Base-by-base conservation (phyloP, 306 rosid genomes). In the Vachellia pachyceras region DNA sequence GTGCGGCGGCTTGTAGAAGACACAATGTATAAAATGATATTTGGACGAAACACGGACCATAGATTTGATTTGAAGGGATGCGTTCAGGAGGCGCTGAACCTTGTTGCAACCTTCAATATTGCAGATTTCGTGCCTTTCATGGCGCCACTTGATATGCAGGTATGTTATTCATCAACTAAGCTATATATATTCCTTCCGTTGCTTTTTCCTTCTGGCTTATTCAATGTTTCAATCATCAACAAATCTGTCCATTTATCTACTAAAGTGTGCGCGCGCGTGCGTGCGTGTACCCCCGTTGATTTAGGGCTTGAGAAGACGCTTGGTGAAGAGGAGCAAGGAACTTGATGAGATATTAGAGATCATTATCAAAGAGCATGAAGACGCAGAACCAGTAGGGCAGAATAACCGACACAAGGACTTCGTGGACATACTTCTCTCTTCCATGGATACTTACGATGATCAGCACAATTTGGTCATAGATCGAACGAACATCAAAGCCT, bases 401-500 rank as follows among this genome's bases (percentile, higher is more conserved):
- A 69, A 75, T 33, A 42, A 36, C 6, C 49, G 64, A 5, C 4
- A 44, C 0, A 80, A 80, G 68, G 83, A 85, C 72, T 77, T 85
- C 18, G 79, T 85, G 1, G 85, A 84, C 76, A 78, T 84, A 20
- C 50, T 84, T 17, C 84, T 84, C 22, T 74, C 79, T 8, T 39
- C 71, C 37, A 73, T 72, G 88, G 3, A 87, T 54, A 64, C 78
- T 86, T 10, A 14, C 77, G 76, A 87, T 64, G 85, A 82, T 0
- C 60, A 82, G 4, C 61, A 76, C 1, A 72, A 50, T n/a, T 44
- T 3, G 17, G 69, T 73, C 9, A 40, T 86, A 8, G 84, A 79
- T 46, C 86, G 80, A 49, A 76, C 84, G 5, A 77, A 82, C 58
- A 83, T 82, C 77, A 90, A 90, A 69, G 91, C 87, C 41, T 55